A percentile compares a stretch with the other conserved stretches of the same genome.
phyloP scores from a whole-genome alignment of 306 rosid species.

The Lablab purpureus region DNA sequence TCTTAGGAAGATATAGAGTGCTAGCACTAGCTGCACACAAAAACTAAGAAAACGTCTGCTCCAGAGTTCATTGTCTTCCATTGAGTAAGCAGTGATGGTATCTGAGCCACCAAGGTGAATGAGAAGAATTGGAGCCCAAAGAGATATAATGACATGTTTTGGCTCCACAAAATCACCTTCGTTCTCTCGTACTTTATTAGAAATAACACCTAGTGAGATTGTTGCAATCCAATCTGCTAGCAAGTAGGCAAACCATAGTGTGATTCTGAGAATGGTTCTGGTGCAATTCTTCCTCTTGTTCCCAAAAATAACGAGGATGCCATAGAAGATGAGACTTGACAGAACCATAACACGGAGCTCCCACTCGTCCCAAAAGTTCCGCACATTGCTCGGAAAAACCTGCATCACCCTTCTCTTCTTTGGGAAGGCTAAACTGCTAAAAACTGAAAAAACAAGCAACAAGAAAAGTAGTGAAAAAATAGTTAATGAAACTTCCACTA shows the following conservation, averaged over 20 bases:
- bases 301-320: slow-evolving; percentile 40
- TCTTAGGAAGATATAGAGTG: slow-evolving; percentile 25
- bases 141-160: slow-evolving; percentile 22
- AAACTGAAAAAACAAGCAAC: no score
- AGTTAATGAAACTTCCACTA: no score
- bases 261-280: slow-evolving; percentile 19
- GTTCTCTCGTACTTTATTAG: not conserved
- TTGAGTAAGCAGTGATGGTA: slow-evolving; percentile 52
- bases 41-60: slow-evolving; percentile 36
- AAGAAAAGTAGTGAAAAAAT: no score
- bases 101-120: slow-evolving; percentile 61
- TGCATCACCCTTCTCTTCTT: slow-evolving; percentile 15
- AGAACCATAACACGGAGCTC: slow-evolving; percentile 43
- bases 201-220: slow-evolving; percentile 46
- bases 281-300: slow-evolving; percentile 35
- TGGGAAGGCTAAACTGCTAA: slow-evolving; percentile 29
- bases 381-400: slow-evolving; percentile 9
- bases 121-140: slow-evolving; percentile 59
- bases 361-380: slow-evolving; percentile 34
- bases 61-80: slow-evolving; percentile 59
- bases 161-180: not conserved
- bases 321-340: slow-evolving; percentile 45
- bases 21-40: slow-evolving; percentile 31
- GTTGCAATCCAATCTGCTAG: slow-evolving; percentile 51
- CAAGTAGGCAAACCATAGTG: slow-evolving; percentile 46